phyloP scores from a whole-genome alignment of 257 asterid genomes.

The Verbena officinalis region DNA sequence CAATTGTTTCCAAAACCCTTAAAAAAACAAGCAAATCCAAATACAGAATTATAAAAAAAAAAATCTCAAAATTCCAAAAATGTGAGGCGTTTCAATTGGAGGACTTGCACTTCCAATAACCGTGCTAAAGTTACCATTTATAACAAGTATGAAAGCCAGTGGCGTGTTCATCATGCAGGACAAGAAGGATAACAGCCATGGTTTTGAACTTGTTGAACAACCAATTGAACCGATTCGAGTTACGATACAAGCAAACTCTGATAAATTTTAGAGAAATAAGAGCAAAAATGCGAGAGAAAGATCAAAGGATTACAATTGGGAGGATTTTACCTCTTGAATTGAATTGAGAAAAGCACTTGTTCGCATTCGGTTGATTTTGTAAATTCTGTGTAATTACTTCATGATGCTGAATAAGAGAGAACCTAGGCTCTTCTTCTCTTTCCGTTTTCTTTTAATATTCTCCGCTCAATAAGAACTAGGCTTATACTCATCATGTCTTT shows the following conservation, averaged over 20 bases:
- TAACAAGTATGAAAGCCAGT: conserved; percentile 1
- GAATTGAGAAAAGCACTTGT: no score
- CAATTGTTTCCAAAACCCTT: conserved; percentile 10
- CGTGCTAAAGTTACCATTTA: background rate
- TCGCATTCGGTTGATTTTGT: no score
- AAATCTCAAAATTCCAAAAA: background rate
- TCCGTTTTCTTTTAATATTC: no score
- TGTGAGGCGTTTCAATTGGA: conserved; percentile 4
- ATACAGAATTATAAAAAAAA: background rate
- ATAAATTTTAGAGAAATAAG: no score
- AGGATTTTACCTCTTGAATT: no score
- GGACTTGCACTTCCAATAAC: background rate
- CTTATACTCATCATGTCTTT: no score
- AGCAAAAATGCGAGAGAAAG: conserved; percentile 8
- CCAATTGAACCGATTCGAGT: conserved; percentile 17
- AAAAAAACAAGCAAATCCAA: background rate
- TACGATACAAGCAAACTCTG: conserved; percentile 13
- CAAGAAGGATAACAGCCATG: background rate
- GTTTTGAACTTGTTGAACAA: conserved; percentile 6
- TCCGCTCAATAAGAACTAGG: no score
- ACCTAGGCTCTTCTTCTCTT: no score
- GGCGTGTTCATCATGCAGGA: conserved; percentile 12
- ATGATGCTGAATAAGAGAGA: no score
- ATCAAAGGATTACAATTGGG: background rate
- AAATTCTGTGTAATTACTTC: no score